phyloP scores from a whole-genome alignment of 1,284 basidiomycete species.

The Tranzscheliella williamsii region DNA sequence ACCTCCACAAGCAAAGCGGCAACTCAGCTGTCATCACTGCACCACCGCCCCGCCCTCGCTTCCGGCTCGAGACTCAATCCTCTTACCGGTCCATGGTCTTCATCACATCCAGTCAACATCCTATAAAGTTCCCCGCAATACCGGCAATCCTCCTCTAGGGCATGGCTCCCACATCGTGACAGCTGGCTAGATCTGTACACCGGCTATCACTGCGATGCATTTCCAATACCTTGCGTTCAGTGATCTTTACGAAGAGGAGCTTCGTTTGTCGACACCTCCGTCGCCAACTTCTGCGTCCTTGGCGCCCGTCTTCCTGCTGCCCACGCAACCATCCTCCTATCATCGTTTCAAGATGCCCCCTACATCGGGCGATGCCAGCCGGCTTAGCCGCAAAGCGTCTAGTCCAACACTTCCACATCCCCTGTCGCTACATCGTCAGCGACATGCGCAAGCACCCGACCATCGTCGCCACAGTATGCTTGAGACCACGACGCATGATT shows the following conservation, averaged over 20 bases:
- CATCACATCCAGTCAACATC: too few relatives aligned
- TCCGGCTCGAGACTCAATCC: too few relatives aligned
- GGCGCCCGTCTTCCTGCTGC: slow-evolving; percentile 26
- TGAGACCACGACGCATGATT: slow-evolving; percentile 16
- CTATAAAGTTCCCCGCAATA: slow-evolving; percentile 1
- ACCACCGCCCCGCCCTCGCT: too few relatives aligned
- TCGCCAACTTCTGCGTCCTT: slow-evolving; percentile 16
- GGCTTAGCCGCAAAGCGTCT: neutral
- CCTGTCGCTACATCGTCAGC: neutral
- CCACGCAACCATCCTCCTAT: neutral
- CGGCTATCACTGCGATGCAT: slow-evolving; percentile 6
- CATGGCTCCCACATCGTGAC: neutral
- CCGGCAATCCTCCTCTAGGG: neutral
- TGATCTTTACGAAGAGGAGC: slow-evolving; percentile 35
- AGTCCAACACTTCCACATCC: too few relatives aligned
- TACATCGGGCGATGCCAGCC: neutral
- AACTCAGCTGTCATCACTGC: too few relatives aligned
- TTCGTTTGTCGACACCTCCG: slow-evolving; percentile 25
- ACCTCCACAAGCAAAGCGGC: too few relatives aligned
- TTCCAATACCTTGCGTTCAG: slow-evolving; percentile 42
- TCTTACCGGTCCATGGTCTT: too few relatives aligned
- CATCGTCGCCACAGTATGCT: slow-evolving; percentile 6
- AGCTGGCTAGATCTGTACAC: neutral
- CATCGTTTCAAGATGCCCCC: neutral
- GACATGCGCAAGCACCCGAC: neutral